Evolutionary conservation across 345 rosid genomes (phyloP), one percentile per base, ranked within the genome.

Genomic region (Lepidium africanum): DNA sequence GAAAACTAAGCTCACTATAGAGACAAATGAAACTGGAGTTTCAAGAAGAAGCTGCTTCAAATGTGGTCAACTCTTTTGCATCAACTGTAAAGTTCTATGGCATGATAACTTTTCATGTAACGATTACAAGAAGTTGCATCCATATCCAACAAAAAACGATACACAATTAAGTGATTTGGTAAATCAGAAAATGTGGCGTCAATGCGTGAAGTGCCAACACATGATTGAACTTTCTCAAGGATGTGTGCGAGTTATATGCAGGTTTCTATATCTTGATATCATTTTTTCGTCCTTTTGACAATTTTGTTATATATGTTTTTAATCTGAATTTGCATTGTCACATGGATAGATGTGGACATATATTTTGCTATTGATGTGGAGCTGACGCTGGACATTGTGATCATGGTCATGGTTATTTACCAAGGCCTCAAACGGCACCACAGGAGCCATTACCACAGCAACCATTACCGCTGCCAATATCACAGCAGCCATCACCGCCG

Each of bases 341-440:
- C 13, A 33, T 63, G 46, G 46, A 57, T 69, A 81, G 88, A 66
- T 81, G 85, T 66, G 85, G 84, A 8, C 65, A 59, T 52, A 65
- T 35, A 54, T 84, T 84, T 57, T 84, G 88, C 65, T 84, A 84
- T 42, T 72, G 43, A 5, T 84, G 88, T 58, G 85, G 85, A 51
- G 79, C 9, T 13, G 19, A 13, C 5, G 45, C 13, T 33, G 56
- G 56, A 63, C 0, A 3, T 19, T 63, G 67, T 56, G 0, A 11
- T 5, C 64, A 41, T 41, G 65, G 38, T 60, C 38, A 60, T 60
- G 53, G 23, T 10, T n/a, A n/a, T 21, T 21, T 1, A 1, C 23
- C 23, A 21, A 21, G 1, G 23, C 23, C 23, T 21, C 23, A 21
- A 21, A 1, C 23, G 2, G 23, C 23, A 21, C 23, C 23, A 21